These are phyloP conservation scores for Micractinium conductrix DNA, from an alignment of 139 green algal genomes.

Conservation along the genomic window DNA sequence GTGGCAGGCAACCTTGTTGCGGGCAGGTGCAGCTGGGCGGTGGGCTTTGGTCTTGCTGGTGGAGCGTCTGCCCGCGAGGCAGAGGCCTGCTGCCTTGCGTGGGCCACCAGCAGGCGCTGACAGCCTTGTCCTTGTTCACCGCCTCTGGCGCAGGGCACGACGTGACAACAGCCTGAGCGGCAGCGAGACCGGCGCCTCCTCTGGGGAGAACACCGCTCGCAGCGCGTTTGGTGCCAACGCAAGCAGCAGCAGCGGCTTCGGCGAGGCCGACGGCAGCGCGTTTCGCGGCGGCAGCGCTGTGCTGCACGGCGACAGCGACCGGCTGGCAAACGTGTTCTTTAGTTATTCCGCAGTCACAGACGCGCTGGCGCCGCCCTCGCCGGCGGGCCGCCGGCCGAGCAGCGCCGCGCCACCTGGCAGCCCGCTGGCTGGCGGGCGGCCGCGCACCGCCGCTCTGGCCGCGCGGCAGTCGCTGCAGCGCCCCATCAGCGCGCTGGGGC, in stretches of 20 bases:
- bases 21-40: not conserved
- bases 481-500: not conserved
- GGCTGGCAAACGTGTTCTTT: conserved; percentile 19
- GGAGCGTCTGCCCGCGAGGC: no score
- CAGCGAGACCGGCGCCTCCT: conserved; percentile 28
- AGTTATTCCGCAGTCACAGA: not conserved
- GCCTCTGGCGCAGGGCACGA: conserved; percentile 9
- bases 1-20: no score
- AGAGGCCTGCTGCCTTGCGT: no score
- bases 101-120: no score
- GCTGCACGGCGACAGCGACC: conserved; percentile 15
- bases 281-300: not conserved
- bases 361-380: not conserved
- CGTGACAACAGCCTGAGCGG: not conserved
- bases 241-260: not conserved
- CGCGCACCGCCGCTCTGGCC: not conserved
- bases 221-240: no score
- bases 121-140: not conserved
- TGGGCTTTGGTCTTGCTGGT: not conserved
- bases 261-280: not conserved
- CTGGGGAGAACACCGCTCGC: not conserved
- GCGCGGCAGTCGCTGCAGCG: conserved; percentile 10
- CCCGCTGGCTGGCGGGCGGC: conserved; percentile 13
- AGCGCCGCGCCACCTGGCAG: not conserved
- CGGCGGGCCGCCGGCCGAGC: not conserved